Base-by-base conservation (phyloP, 345 rosid species). In the Gynandropsis gynandra region DNA sequence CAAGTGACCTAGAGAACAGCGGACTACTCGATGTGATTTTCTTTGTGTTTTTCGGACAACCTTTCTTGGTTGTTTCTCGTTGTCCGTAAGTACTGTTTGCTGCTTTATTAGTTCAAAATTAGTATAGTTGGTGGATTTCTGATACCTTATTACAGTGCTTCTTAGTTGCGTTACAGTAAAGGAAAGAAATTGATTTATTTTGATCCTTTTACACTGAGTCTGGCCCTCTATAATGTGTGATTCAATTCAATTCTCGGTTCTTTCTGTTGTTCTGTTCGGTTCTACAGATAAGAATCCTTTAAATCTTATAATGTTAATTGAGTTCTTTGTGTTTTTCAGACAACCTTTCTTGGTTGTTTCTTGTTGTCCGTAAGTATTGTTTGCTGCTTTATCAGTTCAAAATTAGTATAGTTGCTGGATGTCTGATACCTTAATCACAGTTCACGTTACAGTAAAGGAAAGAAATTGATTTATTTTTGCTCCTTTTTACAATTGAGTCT, bases 1-100 rank as follows among this genome's bases (percentile, higher is more conserved):
- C 48, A 52, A 53, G 65, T 20, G 56, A 45, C 69, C 65, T 63
- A 13, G 38, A 61, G 50, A 71, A 55, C 61, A 64, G 74, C 69
- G 33, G 71, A 72, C 66, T 47, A 61, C 52, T 70, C 74, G 58
- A 39, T 56, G 16, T 51, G 54, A 41, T 35, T 53, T 57, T 52
- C 47, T 49, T 54, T 47, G 41, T 19, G 27, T 47, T 13, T 20
- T 16, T 38, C 18, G 9, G 19, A 9, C 15, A 10, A 48, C 46
- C 37, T 55, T 15, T 21, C 15, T 43, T 9, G 47, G 4, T 39
- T 7, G 5, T 32, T 27, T 19, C 8, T 44, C 46, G 52, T 17
- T 15, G 44, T 56, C 41, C 18, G 29, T 2, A 24, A 24, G 29
- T 35, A 17, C 29, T n/a, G 10, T 29, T 10, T 59, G 38, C 33